Percentiles rank a stretch among this genome's conserved stretches.
phyloP scores from a whole-genome alignment of 2,329 filamentous ascomycete genomes.

The Diaporthe sp. region DNA sequence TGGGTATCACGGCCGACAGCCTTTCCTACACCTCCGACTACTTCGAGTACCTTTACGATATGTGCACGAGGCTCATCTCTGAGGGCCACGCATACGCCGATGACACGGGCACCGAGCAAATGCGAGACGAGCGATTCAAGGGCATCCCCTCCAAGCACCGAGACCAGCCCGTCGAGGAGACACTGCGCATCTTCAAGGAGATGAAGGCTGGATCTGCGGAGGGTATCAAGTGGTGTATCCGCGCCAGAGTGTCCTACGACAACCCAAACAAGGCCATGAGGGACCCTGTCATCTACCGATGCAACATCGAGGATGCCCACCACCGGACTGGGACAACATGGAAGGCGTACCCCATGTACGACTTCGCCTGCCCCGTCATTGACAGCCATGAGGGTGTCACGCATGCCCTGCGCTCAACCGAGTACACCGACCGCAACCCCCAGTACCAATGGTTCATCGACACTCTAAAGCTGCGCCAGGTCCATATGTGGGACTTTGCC shows the following conservation, averaged over 20 bases:
- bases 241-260: conserved; percentile 92
- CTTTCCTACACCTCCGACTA: conserved; percentile 95
- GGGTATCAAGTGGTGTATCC: conserved; percentile 89
- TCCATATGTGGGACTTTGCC: conserved; percentile 88
- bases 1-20: conserved; percentile 91
- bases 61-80: conserved; percentile 86
- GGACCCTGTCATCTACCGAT: conserved; percentile 97
- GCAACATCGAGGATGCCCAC: conserved; percentile 77
- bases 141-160: conserved; percentile 86
- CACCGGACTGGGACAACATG: conserved; percentile 84
- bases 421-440: conserved; percentile 88
- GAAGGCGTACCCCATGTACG: conserved; percentile 91
- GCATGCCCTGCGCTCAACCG: conserved; percentile 84
- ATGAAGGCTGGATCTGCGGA: conserved; percentile 90
- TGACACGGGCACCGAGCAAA: conserved; percentile 90
- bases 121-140: conserved; percentile 87
- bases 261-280: conserved; percentile 96
- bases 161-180: conserved; percentile 84
- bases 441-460: conserved; percentile 90
- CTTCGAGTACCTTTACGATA: conserved; percentile 92
- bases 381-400: conserved; percentile 86
- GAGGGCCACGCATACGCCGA: conserved; percentile 93
- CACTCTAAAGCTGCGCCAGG: conserved; percentile 78
- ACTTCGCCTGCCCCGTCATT: conserved; percentile 86
- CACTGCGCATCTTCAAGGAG: conserved; percentile 86